Evolutionary conservation across 2,329 filamentous ascomycete species (phyloP), one percentile per base, ranked within the genome.

Genomic region (Fusarium xylarioides): DNA sequence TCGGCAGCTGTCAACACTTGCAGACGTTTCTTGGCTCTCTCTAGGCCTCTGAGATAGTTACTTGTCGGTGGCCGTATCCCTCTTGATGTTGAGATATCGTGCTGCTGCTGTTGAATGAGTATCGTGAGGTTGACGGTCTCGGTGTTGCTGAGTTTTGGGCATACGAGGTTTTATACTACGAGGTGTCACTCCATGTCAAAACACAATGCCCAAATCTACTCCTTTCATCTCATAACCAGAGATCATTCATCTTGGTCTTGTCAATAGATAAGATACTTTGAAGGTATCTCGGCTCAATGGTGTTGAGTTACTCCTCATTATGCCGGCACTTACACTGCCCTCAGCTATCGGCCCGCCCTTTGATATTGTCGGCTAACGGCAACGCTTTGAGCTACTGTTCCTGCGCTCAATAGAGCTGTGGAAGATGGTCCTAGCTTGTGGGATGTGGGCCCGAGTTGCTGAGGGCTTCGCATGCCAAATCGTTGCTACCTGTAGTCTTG

Each of bases 291-390:
- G 34, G 42, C 46, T 69, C 63, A 18, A 15, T 59, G 40, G 47
- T 53, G 55, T 61, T 66, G 64, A 42, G 40, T 30, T 49, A 21
- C 30, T 30, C 18, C 23, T 28, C 23, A 49, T 53, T 59, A 42
- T 55, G 16, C 16, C 9, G 50, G 21, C 49, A 35, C 42, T 58
- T 44, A 32, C 42, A 60, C 37, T 44, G 59, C n/a, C 49, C 23
- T n/a, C 53, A 30, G 60, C 50, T 46, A 53, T 38, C 43, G 23
- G 49, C 32, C 44, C 34, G 49, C 42, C 40, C 34, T 70, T 70
- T 70, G 68, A 70, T 70, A 69, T 69, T 70, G 38, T 23, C 37
- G 38, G 38, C 64, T 40, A 47, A 53, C 44, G 37, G 28, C 30
- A 54, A 58, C 53, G 15, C 19, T 26, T 32, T 46, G 32, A 16